Evolutionary conservation across 306 rosid genomes (phyloP), one percentile per base, ranked within the genome.

Genomic region (Glycine soja): DNA sequence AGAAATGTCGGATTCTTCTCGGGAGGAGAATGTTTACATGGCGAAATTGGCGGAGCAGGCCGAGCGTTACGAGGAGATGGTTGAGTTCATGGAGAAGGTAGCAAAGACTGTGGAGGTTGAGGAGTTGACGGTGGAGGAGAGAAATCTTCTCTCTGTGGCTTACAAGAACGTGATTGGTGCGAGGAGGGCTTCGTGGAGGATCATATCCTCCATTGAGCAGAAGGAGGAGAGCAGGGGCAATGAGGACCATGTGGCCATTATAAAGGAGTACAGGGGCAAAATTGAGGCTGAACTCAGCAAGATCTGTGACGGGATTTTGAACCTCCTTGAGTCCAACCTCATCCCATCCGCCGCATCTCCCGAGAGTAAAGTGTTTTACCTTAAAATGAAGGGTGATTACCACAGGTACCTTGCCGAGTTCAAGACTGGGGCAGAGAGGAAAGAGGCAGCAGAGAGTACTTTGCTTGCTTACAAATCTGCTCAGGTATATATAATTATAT

Each of bases 151-250:
- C 32, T 94, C 98, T 11, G 97, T 94, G 72, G 98, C 98, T 14
- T 94, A 92, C 86, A 94, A 94, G 91, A 94, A 94, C 40, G 98
- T 94, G 71, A 94, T 94, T 75, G 97, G 98, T 6, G 97, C 97
- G 10, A 90, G 97, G 88, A 94, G 98, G 82, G 98, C 98, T 47
- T 94, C 98, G 0, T 94, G 98, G 98, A 91, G 98, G 86, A 94
- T 94, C 66, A 94, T 94, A 34, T 94, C 97, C 54, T 94, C 98
- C 86, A 94, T 94, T 82, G 98, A 94, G 89, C 98, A 92, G 90
- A 94, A 94, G 88, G 97, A 94, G 88, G 97, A 94, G 85, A 94
- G 91, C 63, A 88, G 97, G 81, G 98, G 97, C 9, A 92, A 94
- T 59, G 98, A 92, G 79, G 97, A 94, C 56, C 97, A 90, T 75